Percentiles rank a stretch among this genome's conserved stretches.
Evolutionary conservation across 2,329 filamentous ascomycete species (phyloP).

Genomic region (Arthrobotrys pseudoclavata): DNA sequence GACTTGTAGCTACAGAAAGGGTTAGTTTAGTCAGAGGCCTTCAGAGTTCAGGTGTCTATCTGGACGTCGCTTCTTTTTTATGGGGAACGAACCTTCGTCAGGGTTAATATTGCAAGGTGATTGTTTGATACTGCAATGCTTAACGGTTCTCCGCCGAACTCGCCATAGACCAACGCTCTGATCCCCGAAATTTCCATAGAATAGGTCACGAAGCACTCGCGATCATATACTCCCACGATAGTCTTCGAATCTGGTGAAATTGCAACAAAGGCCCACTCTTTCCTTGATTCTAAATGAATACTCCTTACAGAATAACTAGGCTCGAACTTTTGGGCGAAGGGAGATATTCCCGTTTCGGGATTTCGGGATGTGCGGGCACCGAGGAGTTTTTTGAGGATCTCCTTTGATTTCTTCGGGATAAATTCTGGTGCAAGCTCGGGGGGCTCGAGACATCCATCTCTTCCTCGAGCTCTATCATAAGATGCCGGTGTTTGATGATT

Average conservation of each 20-base stretch:
- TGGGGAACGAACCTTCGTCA: constrained; percentile 44
- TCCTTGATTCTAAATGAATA: constrained; percentile 35
- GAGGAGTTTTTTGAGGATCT: constrained; percentile 48
- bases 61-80: neutral
- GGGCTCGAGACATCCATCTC: neutral
- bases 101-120: constrained; percentile 54
- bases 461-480: constrained; percentile 20
- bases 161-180: constrained; percentile 33
- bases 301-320: constrained; percentile 31
- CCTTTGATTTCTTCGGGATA: constrained; percentile 39
- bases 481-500: neutral
- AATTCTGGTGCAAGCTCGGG: constrained; percentile 17
- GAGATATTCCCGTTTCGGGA: constrained; percentile 28
- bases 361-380: constrained; percentile 23
- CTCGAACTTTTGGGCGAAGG: constrained; percentile 32
- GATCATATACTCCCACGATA: constrained; percentile 51
- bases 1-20: constrained; percentile 41
- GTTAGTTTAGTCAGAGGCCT: neutral
- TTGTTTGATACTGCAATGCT: constrained; percentile 48
- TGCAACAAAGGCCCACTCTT: constrained; percentile 57
- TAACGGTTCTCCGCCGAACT: constrained; percentile 49
- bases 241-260: constrained; percentile 50
- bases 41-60: neutral
- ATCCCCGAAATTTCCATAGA: constrained; percentile 38
- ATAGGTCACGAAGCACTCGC: constrained; percentile 47